A percentile compares a stretch with the other conserved stretches of the same genome.
Evolutionary conservation across 75 land plant species (phyloP).

Genomic region (Gnetum montanum): DNA sequence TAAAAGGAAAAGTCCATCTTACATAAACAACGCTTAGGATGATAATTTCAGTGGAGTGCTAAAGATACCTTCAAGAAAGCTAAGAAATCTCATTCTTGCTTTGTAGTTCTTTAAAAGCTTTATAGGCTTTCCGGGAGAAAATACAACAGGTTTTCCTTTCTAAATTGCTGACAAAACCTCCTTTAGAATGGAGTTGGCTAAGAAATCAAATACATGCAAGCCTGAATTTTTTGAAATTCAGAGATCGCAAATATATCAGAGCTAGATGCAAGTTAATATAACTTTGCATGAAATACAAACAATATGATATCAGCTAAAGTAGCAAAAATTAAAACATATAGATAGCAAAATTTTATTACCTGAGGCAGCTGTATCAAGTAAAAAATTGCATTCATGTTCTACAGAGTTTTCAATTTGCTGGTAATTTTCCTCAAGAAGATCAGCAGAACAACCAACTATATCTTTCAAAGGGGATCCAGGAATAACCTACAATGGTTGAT

Average conservation of each 20-base stretch:
- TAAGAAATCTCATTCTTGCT: conserved; percentile 71
- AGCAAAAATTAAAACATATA: not conserved
- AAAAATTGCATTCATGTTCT: conserved; percentile 79
- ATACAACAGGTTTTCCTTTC: conserved; percentile 81
- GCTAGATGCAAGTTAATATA: not conserved
- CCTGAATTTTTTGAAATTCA: conserved; percentile 92
- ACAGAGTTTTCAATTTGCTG: conserved; percentile 47
- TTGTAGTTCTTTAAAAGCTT: conserved; percentile 85
- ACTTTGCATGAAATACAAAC: not conserved
- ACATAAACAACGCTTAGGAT: too few species aligned
- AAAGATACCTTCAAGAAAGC: conserved; percentile 89
- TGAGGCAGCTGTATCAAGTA: conserved; percentile 80
- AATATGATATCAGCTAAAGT: not conserved
- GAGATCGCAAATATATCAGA: not conserved
- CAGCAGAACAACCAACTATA: conserved; percentile 27
- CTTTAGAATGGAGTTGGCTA: conserved; percentile 91
- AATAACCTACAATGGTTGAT: conserved; percentile 63
- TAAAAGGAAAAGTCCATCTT: too few species aligned
- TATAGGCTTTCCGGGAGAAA: conserved; percentile 93
- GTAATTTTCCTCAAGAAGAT: conserved; percentile 65
- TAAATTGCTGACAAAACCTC: conserved; percentile 80
- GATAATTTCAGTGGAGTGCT: too few species aligned
- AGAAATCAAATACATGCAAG: conserved; percentile 85
- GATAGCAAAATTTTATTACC: conserved; percentile 23
- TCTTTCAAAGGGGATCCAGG: conserved; percentile 21